Evolutionary conservation across 306 rosid species (phyloP).

Genomic region (Rubus parviflorus): DNA sequence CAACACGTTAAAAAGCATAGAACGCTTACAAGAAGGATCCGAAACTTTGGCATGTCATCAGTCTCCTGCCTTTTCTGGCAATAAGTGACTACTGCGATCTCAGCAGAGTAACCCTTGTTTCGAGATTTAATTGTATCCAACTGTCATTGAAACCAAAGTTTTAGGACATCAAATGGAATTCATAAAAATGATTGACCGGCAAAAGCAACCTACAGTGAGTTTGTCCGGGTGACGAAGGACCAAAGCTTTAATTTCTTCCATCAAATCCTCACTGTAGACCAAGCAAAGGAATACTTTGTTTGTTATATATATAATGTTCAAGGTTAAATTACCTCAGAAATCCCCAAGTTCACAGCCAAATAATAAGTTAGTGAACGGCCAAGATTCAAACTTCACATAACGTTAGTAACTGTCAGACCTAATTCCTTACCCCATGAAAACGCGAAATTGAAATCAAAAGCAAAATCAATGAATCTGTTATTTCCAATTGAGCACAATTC

Average conservation of each 20-base stretch:
- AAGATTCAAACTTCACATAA: constrained; percentile 5
- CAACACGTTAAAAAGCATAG: constrained; percentile 9
- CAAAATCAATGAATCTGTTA: background rate
- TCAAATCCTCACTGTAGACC: constrained; percentile 69
- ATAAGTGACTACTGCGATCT: constrained; percentile 74
- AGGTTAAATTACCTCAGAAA: background rate
- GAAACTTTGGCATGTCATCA: constrained; percentile 61
- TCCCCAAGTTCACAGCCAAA: background rate
- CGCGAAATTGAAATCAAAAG: background rate
- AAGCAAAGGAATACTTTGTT: constrained; percentile 22
- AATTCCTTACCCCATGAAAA: background rate
- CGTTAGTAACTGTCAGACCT: background rate
- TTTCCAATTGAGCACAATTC: background rate
- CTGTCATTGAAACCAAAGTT: constrained; percentile 35
- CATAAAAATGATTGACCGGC: constrained; percentile 5
- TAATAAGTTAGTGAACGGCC: background rate
- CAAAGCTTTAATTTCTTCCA: constrained; percentile 70
- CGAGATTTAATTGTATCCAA: constrained; percentile 62
- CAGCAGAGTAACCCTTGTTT: constrained; percentile 77
- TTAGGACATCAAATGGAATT: constrained; percentile 14
- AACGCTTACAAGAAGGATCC: constrained; percentile 87
- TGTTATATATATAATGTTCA: background rate
- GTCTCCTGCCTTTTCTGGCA: constrained; percentile 49
- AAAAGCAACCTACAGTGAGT: constrained; percentile 56
- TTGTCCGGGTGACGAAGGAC: constrained; percentile 81